Conservation (phyloP, 441 rosid species). For the Erysimum cheiri region DNA sequence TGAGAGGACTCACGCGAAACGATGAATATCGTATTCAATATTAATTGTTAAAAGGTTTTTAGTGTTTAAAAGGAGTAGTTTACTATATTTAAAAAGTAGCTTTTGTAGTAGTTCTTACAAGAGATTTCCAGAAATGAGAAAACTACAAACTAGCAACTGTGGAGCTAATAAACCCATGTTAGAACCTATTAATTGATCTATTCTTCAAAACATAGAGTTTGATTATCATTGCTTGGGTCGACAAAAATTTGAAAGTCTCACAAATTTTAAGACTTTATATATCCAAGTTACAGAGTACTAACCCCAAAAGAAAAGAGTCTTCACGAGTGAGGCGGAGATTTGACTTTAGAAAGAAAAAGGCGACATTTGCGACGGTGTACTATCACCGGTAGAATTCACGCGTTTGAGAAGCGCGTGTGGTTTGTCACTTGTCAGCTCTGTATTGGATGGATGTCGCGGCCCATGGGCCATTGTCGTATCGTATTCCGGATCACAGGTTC, state of each 20-base stretch:
- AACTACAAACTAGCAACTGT: background rate
- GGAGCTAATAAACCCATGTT: background rate
- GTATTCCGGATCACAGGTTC: constrained; percentile 29
- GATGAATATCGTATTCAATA: background rate
- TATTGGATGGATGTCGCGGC: constrained; percentile 16
- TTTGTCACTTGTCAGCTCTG: background rate
- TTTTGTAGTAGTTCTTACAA: no score
- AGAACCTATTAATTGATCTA: background rate
- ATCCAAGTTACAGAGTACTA: background rate
- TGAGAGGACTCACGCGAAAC: no score
- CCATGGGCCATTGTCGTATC: constrained; percentile 43
- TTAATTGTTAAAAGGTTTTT: background rate
- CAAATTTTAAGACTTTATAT: background rate
- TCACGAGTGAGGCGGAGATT: background rate
- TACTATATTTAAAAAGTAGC: background rate
- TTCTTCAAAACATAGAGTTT: background rate
- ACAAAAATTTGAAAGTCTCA: no score
- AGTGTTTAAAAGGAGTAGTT: background rate
- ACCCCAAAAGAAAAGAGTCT: background rate
- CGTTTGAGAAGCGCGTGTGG: constrained; percentile 28
- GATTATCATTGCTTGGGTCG: background rate
- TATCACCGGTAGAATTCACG: background rate
- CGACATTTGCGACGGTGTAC: constrained; percentile 22
- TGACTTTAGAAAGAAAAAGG: constrained; percentile 23
- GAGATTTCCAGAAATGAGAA: background rate